Percentiles rank a stretch among this genome's conserved stretches.
Conservation (phyloP, 2,329 filamentous ascomycete genomes). For the Kalmusia sp. region DNA sequence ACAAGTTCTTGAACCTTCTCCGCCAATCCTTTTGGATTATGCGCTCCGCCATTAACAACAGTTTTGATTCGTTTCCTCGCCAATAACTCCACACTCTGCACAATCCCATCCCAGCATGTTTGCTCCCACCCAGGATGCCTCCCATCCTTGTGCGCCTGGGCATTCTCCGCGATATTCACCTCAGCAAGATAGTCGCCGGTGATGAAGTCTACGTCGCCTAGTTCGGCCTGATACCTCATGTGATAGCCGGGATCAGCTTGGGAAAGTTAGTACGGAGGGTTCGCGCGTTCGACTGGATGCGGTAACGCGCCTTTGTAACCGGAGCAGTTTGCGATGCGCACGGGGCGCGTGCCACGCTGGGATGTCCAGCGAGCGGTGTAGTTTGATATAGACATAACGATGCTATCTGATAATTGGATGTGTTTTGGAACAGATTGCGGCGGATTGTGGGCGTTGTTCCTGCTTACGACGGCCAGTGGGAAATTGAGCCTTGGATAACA, state of each 20-base stretch:
- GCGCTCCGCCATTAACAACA: slow-evolving; percentile 63
- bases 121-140: slow-evolving; percentile 54
- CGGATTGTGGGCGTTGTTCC: neutral
- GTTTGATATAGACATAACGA: slow-evolving; percentile 20
- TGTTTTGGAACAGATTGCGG: too few relatives aligned
- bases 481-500: too few relatives aligned
- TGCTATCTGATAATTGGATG: neutral
- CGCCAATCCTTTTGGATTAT: slow-evolving; percentile 62
- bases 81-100: slow-evolving; percentile 55
- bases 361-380: slow-evolving; percentile 35
- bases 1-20: slow-evolving; percentile 52
- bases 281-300: neutral
- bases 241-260: slow-evolving; percentile 48
- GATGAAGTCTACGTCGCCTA: slow-evolving; percentile 49
- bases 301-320: slow-evolving; percentile 37
- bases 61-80: slow-evolving; percentile 60
- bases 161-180: slow-evolving; percentile 55
- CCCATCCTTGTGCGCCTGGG: slow-evolving; percentile 48
- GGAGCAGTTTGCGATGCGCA: slow-evolving; percentile 49
- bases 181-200: slow-evolving; percentile 53
- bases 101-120: slow-evolving; percentile 58
- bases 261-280: neutral
- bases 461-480: neutral
- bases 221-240: slow-evolving; percentile 43
- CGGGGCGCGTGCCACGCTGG: slow-evolving; percentile 37